phyloP scores from a whole-genome alignment of 2,329 filamentous ascomycete species.

The Amesomyces nigricolor region DNA sequence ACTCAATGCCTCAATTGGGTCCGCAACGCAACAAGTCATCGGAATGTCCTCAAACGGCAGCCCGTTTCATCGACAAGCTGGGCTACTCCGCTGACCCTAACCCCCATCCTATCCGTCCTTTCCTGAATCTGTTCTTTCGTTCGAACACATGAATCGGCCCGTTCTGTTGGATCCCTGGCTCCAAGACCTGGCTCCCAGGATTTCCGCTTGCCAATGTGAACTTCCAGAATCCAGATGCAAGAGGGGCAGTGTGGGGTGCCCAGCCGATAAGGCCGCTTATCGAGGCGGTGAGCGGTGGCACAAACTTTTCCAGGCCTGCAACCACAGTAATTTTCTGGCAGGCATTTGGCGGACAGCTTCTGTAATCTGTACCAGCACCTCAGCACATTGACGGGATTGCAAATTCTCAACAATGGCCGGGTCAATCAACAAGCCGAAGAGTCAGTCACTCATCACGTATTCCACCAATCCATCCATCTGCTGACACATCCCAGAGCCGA shows the following conservation, averaged over 20 bases:
- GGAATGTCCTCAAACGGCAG: constrained; percentile 5
- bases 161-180: neutral
- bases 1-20: neutral
- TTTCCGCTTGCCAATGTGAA: neutral
- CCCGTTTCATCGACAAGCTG: constrained; percentile 2
- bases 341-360: constrained; percentile 1
- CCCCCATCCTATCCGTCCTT: neutral
- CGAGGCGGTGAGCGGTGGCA: constrained; percentile 25
- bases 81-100: constrained; percentile 20
- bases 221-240: neutral
- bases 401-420: constrained; percentile 41
- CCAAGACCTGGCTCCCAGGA: neutral
- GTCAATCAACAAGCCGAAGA: constrained; percentile 50
- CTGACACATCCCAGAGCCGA: constrained; percentile 60
- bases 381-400: neutral
- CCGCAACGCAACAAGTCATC: neutral
- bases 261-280: constrained; percentile 20
- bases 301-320: constrained; percentile 14
- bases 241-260: constrained; percentile 18
- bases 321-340: constrained; percentile 25
- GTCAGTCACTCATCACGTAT: constrained; percentile 32
- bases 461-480: neutral
- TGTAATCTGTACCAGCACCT: too few species aligned
- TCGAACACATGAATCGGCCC: constrained; percentile 3
- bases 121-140: too few species aligned